Evolutionary conservation across 129 eudicot species (phyloP).

Genomic region (Ambrosia trifida): DNA sequence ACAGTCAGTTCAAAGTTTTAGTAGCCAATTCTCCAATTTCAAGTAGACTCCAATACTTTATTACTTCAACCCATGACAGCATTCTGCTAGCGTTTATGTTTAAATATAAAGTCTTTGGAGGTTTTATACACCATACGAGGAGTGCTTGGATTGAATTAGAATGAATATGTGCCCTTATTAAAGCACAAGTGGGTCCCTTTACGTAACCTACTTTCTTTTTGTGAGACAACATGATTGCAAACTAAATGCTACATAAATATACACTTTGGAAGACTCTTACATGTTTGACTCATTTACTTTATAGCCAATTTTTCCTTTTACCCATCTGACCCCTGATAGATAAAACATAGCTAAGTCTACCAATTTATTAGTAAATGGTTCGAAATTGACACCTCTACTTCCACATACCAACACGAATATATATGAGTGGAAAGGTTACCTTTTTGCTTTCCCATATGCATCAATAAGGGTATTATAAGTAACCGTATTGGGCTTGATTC

Average conservation of each 20-base stretch:
- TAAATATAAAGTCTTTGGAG: neutral
- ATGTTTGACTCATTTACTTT: neutral
- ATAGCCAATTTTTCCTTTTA: neutral
- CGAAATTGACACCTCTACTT: neutral
- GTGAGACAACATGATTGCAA: neutral
- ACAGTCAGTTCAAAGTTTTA: neutral
- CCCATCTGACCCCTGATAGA: neutral
- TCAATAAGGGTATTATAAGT: constrained; percentile 94
- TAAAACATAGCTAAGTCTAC: neutral
- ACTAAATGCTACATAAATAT: neutral
- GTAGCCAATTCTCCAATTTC: neutral
- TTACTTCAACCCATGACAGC: neutral
- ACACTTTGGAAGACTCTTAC: neutral
- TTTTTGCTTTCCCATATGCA: constrained; percentile 90
- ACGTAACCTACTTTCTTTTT: neutral
- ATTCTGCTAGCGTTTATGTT: neutral
- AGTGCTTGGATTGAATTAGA: neutral
- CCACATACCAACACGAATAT: constrained; percentile 7
- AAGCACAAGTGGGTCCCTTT: neutral
- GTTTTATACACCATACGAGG: neutral
- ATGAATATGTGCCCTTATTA: neutral
- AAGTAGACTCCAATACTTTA: neutral
- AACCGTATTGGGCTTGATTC: constrained; percentile 78
- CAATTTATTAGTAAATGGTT: neutral
- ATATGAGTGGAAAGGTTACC: constrained; percentile 36